Percentiles rank a stretch among this genome's conserved stretches.
Evolutionary conservation across 257 asterid species (phyloP).

Genomic region (Orobanche coerulescens): DNA sequence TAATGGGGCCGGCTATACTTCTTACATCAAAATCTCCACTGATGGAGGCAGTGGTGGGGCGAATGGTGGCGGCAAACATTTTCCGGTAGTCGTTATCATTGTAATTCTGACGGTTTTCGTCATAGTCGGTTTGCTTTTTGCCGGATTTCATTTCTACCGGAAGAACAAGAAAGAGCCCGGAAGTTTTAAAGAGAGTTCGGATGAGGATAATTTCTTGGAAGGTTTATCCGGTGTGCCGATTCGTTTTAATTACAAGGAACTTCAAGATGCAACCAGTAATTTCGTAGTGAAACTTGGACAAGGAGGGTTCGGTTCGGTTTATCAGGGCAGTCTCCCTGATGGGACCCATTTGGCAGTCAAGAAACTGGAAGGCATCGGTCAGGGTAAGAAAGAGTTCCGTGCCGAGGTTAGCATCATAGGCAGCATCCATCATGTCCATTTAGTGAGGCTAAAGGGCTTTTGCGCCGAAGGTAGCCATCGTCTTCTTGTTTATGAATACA

Average conservation of each 20-base stretch:
- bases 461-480: slow-evolving; percentile 90
- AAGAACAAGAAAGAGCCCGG: slow-evolving; percentile 44
- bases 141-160: slow-evolving; percentile 31
- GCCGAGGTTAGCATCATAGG: slow-evolving; percentile 97
- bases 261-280: slow-evolving; percentile 59
- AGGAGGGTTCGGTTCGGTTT: slow-evolving; percentile 99
- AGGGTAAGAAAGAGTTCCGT: slow-evolving; percentile 95
- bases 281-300: slow-evolving; percentile 81
- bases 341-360: slow-evolving; percentile 79
- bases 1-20: slow-evolving; percentile 19
- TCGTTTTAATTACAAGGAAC: slow-evolving; percentile 73
- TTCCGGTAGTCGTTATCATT: slow-evolving; percentile 40
- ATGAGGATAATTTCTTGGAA: slow-evolving; percentile 78
- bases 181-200: slow-evolving; percentile 48
- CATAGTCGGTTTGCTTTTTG: slow-evolving; percentile 38
- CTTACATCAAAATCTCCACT: slow-evolving; percentile 25
- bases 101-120: slow-evolving; percentile 41
- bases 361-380: slow-evolving; percentile 85
- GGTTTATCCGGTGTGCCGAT: slow-evolving; percentile 84
- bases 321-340: slow-evolving; percentile 63
- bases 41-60: slow-evolving; percentile 24
- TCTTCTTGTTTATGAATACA: slow-evolving; percentile 81
- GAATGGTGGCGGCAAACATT: slow-evolving; percentile 24
- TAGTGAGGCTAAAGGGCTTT: slow-evolving; percentile 78
- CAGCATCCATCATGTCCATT: slow-evolving; percentile 83